Conservation (phyloP, 306 rosid species). For the Casuarina equisetifolia region DNA sequence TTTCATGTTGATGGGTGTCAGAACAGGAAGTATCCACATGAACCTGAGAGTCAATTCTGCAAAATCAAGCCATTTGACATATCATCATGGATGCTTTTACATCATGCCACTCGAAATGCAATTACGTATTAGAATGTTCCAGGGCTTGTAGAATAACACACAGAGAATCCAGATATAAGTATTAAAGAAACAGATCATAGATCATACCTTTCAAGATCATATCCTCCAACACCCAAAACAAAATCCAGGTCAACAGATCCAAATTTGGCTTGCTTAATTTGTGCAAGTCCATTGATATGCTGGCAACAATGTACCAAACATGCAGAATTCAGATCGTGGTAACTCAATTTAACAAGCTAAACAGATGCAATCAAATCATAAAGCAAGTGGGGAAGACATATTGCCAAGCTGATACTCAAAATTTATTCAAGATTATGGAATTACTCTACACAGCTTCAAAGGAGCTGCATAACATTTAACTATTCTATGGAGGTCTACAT, state of each 20-base stretch:
- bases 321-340: conserved; percentile 9
- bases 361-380: background rate
- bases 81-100: conserved; percentile 15
- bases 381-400: background rate
- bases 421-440: background rate
- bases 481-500: background rate
- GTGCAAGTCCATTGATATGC: conserved; percentile 91
- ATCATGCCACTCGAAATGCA: background rate
- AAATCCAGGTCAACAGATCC: conserved; percentile 90
- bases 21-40: conserved; percentile 55
- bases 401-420: background rate
- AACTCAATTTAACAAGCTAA: conserved; percentile 19
- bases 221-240: conserved; percentile 92
- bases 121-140: conserved; percentile 14
- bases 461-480: too few species aligned
- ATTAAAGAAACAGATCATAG: conserved; percentile 14
- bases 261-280: conserved; percentile 70
- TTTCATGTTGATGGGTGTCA: conserved; percentile 50
- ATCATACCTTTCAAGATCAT: conserved; percentile 80
- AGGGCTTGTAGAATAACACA: background rate
- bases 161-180: background rate
- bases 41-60: conserved; percentile 79
- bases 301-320: conserved; percentile 40
- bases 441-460: background rate
- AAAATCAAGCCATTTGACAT: conserved; percentile 24